Base-by-base conservation (phyloP, 352 stramenopile species). In the Pythium oligandrum region DNA sequence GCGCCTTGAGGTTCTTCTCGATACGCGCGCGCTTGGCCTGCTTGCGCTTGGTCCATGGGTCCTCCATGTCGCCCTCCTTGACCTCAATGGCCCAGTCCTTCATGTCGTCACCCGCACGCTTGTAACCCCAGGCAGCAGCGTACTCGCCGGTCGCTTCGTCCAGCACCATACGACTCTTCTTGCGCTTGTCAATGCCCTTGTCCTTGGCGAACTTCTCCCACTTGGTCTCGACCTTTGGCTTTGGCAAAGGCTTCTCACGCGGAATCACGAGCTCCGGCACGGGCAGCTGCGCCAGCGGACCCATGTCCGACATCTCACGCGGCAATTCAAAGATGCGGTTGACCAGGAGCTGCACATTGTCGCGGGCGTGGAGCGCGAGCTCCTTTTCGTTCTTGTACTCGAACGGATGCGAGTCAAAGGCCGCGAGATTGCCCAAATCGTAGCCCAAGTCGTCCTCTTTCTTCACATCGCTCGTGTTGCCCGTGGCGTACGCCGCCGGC, bases 191-290 rank as follows among this genome's bases (percentile, higher is more conserved):
- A 64, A 99, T 99, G 55, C 96, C 96, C 75, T 98, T 98, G 57
- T 98, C 86, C 63, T 96, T 92, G 33, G 97, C 97, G 72, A 99
- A 99, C 66, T 98, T 96, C 75, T 99, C 96, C 97, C 97, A 99
- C 70, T 95, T 98, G 9, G 97, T 99, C 70, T 98, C 90, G 61
- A 95, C 71, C 76, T 98, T 99, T 36, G 79, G 80, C 66, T 93
- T 95, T 1, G 88, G 89, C 51, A 97, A 59, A 34, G 89, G 89
- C 63, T 96, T 97, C 51, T 93, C 84, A 37, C 91, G 78, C 45
- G 90, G 90, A 40, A 97, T 78, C 12, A 73, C 55, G 33, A 83
- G 84, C 57, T 76, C 59, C 7, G 75, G 75, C 38, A 49, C 64
- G 1, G 90, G 88, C 45, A 97, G 73, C 53, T 84, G 64, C 4